Evolutionary conservation across 768 basidiomycete species (phyloP).

Genomic region (Mycena kentingensis): DNA sequence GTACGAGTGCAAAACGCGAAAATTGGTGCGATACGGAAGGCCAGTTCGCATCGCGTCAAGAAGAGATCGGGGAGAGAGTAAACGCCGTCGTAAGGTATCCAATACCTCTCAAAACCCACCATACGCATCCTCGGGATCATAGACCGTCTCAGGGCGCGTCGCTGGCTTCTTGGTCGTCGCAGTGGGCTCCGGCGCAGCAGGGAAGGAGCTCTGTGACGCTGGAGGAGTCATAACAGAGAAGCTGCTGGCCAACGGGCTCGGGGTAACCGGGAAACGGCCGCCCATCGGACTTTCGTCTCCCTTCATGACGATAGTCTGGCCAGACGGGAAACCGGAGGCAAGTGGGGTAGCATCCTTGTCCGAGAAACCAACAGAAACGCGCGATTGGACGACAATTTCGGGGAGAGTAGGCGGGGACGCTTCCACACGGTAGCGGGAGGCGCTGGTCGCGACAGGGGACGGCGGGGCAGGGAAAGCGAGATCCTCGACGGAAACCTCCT

Average conservation of each 20-base stretch:
- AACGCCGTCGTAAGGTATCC: too few relatives aligned
- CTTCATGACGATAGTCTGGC: constrained; percentile 18
- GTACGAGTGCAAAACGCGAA: too few relatives aligned
- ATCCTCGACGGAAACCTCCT: constrained; percentile 22
- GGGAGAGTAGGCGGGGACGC: constrained; percentile 57
- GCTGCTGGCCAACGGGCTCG: constrained; percentile 44
- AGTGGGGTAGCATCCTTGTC: constrained; percentile 18
- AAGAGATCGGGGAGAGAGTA: neutral
- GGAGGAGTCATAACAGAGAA: constrained; percentile 25
- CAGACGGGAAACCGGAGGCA: constrained; percentile 7
- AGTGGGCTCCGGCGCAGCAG: constrained; percentile 13
- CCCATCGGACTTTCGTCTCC: constrained; percentile 25
- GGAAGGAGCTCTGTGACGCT: constrained; percentile 12
- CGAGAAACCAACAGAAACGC: constrained; percentile 42
- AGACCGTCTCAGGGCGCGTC: constrained; percentile 41
- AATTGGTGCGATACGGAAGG: neutral
- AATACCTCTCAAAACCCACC: constrained; percentile 68
- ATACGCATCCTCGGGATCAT: constrained; percentile 69
- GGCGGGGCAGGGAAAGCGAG: constrained; percentile 43
- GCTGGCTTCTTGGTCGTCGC: constrained; percentile 7
- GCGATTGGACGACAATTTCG: constrained; percentile 49
- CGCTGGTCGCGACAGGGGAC: constrained; percentile 33
- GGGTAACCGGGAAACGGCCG: constrained; percentile 38
- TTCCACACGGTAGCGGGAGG: constrained; percentile 44
- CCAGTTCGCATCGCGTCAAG: neutral